phyloP scores from a whole-genome alignment of 163 green algal species.

The Scenedesmus sp. region DNA sequence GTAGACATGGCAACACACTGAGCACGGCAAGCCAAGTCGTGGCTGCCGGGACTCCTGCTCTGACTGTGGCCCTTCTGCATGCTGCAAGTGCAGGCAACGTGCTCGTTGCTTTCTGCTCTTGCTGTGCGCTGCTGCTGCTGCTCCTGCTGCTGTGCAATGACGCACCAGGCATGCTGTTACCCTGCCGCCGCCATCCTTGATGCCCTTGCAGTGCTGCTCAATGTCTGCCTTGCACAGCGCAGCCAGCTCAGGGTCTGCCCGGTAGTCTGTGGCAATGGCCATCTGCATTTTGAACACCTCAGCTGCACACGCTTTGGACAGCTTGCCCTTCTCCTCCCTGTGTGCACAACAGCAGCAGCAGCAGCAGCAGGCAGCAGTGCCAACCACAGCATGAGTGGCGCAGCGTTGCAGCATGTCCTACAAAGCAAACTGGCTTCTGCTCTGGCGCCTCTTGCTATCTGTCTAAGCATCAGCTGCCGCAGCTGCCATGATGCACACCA shows the following conservation, averaged over 20 bases:
- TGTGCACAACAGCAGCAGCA: background rate
- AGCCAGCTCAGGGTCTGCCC: conserved; percentile 59
- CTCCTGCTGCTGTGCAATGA: background rate
- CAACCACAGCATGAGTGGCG: background rate
- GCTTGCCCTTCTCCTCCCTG: conserved; percentile 60
- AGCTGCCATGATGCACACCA: no score
- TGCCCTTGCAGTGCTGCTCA: conserved; percentile 64
- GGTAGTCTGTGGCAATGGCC: conserved; percentile 56
- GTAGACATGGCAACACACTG: no score
- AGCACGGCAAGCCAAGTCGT: no score
- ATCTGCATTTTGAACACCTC: conserved; percentile 71
- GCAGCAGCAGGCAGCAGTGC: background rate
- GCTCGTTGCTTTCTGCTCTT: background rate
- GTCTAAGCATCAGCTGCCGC: background rate
- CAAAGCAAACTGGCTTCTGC: background rate
- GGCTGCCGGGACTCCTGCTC: no score
- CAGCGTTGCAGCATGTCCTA: background rate
- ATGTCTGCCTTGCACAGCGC: conserved; percentile 75
- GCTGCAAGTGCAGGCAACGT: background rate
- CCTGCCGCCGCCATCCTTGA: conserved; percentile 73
- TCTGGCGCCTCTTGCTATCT: background rate
- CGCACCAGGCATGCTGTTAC: conserved; percentile 78
- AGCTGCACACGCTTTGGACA: conserved; percentile 60
- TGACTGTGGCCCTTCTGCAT: background rate
- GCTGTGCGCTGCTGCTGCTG: background rate